Evolutionary conservation across 805 yeast genomes (phyloP).

Genomic region (Scheffersomyces ergatensis): DNA sequence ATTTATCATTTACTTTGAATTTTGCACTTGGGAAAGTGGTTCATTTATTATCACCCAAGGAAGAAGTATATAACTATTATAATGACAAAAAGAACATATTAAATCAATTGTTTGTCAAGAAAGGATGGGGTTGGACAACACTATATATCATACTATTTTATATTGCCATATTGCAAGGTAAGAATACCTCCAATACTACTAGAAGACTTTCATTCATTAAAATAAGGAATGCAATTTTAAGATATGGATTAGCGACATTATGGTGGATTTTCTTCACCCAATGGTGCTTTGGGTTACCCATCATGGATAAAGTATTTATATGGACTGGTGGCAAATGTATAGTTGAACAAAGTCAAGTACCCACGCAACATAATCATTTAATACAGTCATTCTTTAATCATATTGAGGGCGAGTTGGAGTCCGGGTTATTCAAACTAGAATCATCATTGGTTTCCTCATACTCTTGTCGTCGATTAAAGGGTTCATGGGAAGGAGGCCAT

Average conservation of each 20-base stretch:
- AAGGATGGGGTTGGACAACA: slow-evolving; percentile 91
- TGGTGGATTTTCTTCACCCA: slow-evolving; percentile 92
- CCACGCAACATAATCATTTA: neutral
- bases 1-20: slow-evolving; percentile 35
- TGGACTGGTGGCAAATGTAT: slow-evolving; percentile 81
- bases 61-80: slow-evolving; percentile 48
- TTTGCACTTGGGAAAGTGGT: slow-evolving; percentile 52
- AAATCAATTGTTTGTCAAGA: slow-evolving; percentile 75
- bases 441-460: slow-evolving; percentile 23
- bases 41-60: slow-evolving; percentile 41
- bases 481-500: slow-evolving; percentile 78
- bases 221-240: slow-evolving; percentile 19
- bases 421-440: neutral
- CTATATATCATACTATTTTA: slow-evolving; percentile 23
- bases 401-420: slow-evolving; percentile 7
- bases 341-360: slow-evolving; percentile 5
- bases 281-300: slow-evolving; percentile 79
- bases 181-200: slow-evolving; percentile 3
- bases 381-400: slow-evolving; percentile 9
- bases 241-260: slow-evolving; percentile 55
- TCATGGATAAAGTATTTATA: slow-evolving; percentile 83
- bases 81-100: slow-evolving; percentile 66
- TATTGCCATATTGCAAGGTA: slow-evolving; percentile 7
- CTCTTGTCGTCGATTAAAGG: slow-evolving; percentile 48
- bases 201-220: neutral